phyloP scores from a whole-genome alignment of 1,284 basidiomycete genomes.

The Termitomyces sp. region DNA sequence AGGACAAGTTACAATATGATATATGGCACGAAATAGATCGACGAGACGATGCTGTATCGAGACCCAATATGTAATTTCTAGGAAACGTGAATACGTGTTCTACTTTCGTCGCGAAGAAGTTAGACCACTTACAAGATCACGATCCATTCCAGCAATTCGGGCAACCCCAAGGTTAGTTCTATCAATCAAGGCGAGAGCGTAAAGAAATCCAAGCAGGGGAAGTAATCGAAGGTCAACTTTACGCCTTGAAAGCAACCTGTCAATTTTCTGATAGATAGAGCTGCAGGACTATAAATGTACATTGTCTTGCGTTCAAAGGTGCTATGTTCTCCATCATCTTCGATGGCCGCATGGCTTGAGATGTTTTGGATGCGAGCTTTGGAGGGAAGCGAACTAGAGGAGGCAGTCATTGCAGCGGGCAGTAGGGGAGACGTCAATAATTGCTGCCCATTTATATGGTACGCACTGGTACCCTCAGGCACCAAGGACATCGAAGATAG shows the following conservation, averaged over 20 bases:
- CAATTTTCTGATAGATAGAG: not conserved
- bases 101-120: not conserved
- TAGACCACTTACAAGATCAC: conserved; percentile 33
- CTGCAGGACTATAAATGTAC: conserved; percentile 7
- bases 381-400: conserved; percentile 3
- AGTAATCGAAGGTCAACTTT: conserved; percentile 38
- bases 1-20: conserved; percentile 34
- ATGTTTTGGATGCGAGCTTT: conserved; percentile 4
- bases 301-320: conserved; percentile 18
- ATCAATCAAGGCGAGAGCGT: conserved; percentile 40
- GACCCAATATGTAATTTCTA: conserved; percentile 33
- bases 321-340: not conserved
- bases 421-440: not conserved
- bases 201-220: conserved; percentile 38
- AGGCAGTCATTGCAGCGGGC: conserved; percentile 10
- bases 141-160: conserved; percentile 39
- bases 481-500: not conserved
- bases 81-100: not conserved
- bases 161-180: conserved; percentile 41
- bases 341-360: conserved; percentile 6
- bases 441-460: conserved; percentile 11
- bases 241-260: conserved; percentile 26
- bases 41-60: conserved; percentile 42
- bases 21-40: conserved; percentile 43
- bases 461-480: not conserved